Evolutionary conservation across 306 rosid species (phyloP).

Genomic region (Lablab purpureus): DNA sequence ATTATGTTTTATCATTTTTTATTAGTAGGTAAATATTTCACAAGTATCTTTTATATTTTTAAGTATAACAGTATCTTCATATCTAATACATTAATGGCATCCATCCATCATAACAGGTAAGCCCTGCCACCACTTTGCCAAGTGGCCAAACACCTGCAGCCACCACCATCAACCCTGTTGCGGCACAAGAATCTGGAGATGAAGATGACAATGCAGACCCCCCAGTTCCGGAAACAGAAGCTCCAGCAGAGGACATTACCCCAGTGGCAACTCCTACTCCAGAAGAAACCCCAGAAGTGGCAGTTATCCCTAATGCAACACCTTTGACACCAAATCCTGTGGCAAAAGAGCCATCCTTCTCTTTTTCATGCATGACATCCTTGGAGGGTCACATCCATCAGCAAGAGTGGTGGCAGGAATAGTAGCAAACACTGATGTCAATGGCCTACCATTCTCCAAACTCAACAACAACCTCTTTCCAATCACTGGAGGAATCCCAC

Average conservation of each 20-base stretch:
- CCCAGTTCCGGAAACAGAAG: constrained; percentile 43
- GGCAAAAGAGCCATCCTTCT: constrained; percentile 47
- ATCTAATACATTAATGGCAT: not conserved
- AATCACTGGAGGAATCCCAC: constrained; percentile 72
- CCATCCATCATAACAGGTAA: not conserved
- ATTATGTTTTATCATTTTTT: no score
- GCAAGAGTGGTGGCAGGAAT: constrained; percentile 84
- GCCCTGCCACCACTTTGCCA: constrained; percentile 46
- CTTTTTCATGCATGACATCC: constrained; percentile 86
- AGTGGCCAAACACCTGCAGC: constrained; percentile 52
- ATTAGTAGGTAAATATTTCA: no score
- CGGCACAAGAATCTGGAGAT: not conserved
- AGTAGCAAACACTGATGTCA: constrained; percentile 62
- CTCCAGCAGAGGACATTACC: constrained; percentile 15
- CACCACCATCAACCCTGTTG: constrained; percentile 29
- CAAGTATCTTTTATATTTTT: no score
- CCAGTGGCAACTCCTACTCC: constrained; percentile 42
- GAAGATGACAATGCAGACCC: constrained; percentile 32
- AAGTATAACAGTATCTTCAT: no score
- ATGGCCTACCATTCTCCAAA: constrained; percentile 72
- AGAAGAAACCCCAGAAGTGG: constrained; percentile 30
- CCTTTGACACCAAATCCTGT: constrained; percentile 27
- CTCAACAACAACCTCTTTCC: constrained; percentile 83
- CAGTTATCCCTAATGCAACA: constrained; percentile 19
- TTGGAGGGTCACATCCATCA: constrained; percentile 78